Base-by-base conservation (phyloP, 495 filamentous ascomycete species). In the Penicillium alfredii region DNA sequence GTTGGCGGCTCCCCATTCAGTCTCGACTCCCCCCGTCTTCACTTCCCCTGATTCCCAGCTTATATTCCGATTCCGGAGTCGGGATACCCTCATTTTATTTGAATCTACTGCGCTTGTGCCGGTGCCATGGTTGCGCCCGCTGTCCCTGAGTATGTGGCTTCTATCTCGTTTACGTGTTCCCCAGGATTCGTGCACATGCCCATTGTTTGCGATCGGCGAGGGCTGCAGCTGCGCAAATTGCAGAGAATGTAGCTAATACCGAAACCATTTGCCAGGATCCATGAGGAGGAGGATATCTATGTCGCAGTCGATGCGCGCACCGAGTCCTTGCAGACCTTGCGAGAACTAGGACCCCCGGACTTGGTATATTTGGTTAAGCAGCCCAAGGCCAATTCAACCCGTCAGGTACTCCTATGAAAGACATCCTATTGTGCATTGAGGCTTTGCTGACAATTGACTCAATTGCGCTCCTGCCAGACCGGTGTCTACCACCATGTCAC, bases 401-500 rank as follows among this genome's bases (percentile, higher is more conserved):
- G 67, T 24, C 69, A 74, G 62, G 70, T 72, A 60, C 33, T 55
- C 42, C 38, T 40, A 7, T 18, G n/a, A n/a, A n/a, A n/a, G n/a
- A n/a, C n/a, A 8, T 23, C 6, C 13, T 11, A 13, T 15, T 11
- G 12, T 24, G n/a, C n/a, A n/a, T 25, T 17, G 8, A 24, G 25
- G 12, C 8, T 23, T 8, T 21, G 21, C 28, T 38, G 12, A 47
- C 33, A 33, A 40, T 27, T 19, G 13, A 47, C 30, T 16, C 4
- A 36, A 24, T 23, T 45, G 15, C 17, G 8, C 38, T 35, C 6
- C 27, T 15, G 33, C 9, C 49, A 97, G 86, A 79, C 76, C 45
- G 92, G 90, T 16, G 80, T 94, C 33, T 98, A 98, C 60, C 92
- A 98, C 63, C 90, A 97, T 82, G 92, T 96, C 53, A 95, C 90